Percentiles rank a stretch among this genome's conserved stretches.
Evolutionary conservation across 345 rosid species (phyloP).

Genomic region (Carallia brachiata): DNA sequence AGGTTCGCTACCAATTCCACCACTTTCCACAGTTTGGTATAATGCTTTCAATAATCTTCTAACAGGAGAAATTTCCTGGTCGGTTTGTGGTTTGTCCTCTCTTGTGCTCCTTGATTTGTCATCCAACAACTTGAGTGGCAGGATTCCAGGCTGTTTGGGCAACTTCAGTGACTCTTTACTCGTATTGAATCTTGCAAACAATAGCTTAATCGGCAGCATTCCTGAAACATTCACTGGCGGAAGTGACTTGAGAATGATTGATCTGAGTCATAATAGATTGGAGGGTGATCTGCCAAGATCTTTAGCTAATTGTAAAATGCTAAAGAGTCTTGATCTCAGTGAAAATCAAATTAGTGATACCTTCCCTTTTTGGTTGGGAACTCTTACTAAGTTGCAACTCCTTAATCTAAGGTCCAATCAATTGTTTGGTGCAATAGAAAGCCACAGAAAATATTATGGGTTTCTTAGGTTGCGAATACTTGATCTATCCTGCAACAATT

Average conservation of each 20-base stretch:
- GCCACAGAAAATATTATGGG: not conserved
- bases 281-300: constrained; percentile 7
- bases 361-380: not conserved
- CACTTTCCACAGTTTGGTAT: accelerated
- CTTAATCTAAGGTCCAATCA: not conserved
- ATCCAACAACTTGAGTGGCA: constrained; percentile 17
- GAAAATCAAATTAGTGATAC: constrained; percentile 2
- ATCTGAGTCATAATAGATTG: not conserved
- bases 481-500: not conserved
- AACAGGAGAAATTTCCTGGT: constrained; percentile 9
- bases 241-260: not conserved
- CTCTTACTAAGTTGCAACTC: not conserved
- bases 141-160: constrained; percentile 32
- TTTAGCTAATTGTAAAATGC: not conserved
- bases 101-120: constrained; percentile 12
- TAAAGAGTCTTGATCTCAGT: not conserved
- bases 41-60: constrained; percentile 16
- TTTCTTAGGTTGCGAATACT: not conserved
- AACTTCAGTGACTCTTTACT: not conserved
- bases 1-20: constrained; percentile 18
- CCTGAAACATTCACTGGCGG: not conserved
- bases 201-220: not conserved
- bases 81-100: constrained; percentile 6
- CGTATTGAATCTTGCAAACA: not conserved
- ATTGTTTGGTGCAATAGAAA: not conserved